Base-by-base conservation (phyloP, 345 rosid species). In the Populus deltoides region DNA sequence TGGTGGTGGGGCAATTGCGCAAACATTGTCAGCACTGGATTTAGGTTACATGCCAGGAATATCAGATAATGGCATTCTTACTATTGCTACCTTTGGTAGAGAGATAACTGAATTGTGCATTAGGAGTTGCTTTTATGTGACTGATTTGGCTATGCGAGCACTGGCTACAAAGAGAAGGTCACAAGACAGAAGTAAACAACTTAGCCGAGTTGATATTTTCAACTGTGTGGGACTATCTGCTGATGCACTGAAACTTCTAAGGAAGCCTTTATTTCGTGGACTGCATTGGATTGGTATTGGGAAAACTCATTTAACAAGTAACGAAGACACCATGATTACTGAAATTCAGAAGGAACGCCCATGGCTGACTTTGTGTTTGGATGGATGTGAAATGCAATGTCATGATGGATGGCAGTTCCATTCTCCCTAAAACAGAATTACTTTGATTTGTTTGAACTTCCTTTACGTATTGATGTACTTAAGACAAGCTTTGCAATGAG, bases 371-470 rank as follows among this genome's bases (percentile, higher is more conserved):
- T 3, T 92, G 66, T 90, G 97, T 63, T 76, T 80, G 18, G 87
- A 82, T 77, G 92, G 94, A 65, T 92, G 97, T 74, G 94, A 90
- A 85, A 87, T 90, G 79, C 92, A 92, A 79, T 92, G 90, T 79
- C 83, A 73, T 77, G 91, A 87, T 82, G 91, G 92, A 71, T 91
- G 93, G 96, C 86, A 86, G 39, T 85, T 78, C 69, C 96, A 89
- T 81, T 12, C 53, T 15, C 53, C 18, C 17, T 47, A 70, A 79
- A 35, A 29, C 53, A 36, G 66, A 72, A 53, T 8, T 17, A 8
- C 16, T 0, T 59, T 59, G 36, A 73, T 73, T 38, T 24, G 33
- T 6, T 55, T 53, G 27, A 31, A 33, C 74, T 71, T 33, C 24
- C 29, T 47, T 24, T 1, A n/a, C 20, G 12, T 33, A 27, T 47